Percentiles rank a stretch among this genome's conserved stretches.
phyloP scores from a whole-genome alignment of 352 stramenopile genomes.

The Phytophthora cactorum region DNA sequence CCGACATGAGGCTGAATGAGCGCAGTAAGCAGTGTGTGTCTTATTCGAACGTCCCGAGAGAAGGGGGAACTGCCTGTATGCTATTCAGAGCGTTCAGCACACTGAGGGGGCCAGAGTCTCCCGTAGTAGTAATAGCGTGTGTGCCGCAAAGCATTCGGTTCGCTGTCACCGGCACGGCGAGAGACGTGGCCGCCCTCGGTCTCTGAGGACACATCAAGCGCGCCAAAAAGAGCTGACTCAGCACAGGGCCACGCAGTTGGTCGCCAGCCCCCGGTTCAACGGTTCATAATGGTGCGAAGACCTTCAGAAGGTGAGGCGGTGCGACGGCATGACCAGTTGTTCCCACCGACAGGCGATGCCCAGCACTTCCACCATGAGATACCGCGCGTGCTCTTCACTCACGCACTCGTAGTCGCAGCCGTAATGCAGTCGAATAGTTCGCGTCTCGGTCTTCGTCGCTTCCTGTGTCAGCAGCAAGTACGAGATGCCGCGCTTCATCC shows the following conservation, averaged over 20 bases:
- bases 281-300: neutral
- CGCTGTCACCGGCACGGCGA: conserved; percentile 5
- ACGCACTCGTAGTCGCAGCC: conserved; percentile 53
- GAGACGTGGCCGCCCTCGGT: conserved; percentile 3
- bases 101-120: neutral
- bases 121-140: neutral
- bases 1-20: conserved; percentile 11
- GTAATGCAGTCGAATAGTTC: conserved; percentile 41
- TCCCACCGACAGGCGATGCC: conserved; percentile 50
- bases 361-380: conserved; percentile 53
- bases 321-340: conserved; percentile 41
- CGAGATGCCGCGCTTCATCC: conserved; percentile 55
- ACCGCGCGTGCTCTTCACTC: conserved; percentile 48
- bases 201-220: conserved; percentile 2
- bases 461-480: conserved; percentile 50
- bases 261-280: too few species aligned
- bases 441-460: conserved; percentile 7
- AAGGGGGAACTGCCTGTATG: conserved; percentile 16
- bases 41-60: conserved; percentile 4
- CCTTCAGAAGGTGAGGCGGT: conserved; percentile 39
- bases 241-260: too few species aligned
- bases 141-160: conserved; percentile 14
- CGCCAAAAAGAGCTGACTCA: conserved; percentile 2
- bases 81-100: conserved; percentile 20
- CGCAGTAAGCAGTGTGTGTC: neutral